Evolutionary conservation across 352 stramenopile genomes (phyloP), one percentile per base, ranked within the genome.

Genomic region (Aphanomyces euteiches): DNA sequence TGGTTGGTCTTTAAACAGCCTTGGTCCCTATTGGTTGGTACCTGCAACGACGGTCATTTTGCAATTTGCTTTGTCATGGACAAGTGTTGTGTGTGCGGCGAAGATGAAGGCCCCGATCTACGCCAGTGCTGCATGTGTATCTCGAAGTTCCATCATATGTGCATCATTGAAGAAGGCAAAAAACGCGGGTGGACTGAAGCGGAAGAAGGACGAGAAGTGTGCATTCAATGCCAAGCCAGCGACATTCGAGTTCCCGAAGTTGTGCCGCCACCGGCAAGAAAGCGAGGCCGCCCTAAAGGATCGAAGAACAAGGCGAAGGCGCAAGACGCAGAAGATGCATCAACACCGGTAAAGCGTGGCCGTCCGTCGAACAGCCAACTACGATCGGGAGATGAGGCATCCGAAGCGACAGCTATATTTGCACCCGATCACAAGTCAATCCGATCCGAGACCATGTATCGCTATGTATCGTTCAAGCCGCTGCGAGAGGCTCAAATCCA

Each of bases 381-480:
- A 53, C 13, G 1, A 19, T 1, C 45, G 45, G 13, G 13, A 53
- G 45, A 53, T 15, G 45, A n/a, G 45, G 45, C 13, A 15, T 15
- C n/a, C 45, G n/a, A 15, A 19, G 13, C 45, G 45, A 53, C n/a
- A 53, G 13, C 45, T 19, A 19, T n/a, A 19, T 53, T 53, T 53
- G 2, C 45, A 53, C 45, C 45, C 45, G 45, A 53, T 19, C 45
- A 53, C 45, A 53, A 53, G 45, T 53, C 45, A 15, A 53, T 53
- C n/a, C 45, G 45, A 53, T 53, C 45, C 45, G 45, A 53, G 45
- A 53, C 45, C 13, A 53, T 53, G 45, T 53, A n/a, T 53, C 45
- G 28, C 28, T 28, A 28, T 2, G 28, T 28, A 28, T 28, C 28
- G 28, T 28, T 28, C 2, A 28, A 28, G 28, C 28, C 28, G 28